Evolutionary conservation across 257 asterid species (phyloP).

Genomic region (Primulina huaijiensis): DNA sequence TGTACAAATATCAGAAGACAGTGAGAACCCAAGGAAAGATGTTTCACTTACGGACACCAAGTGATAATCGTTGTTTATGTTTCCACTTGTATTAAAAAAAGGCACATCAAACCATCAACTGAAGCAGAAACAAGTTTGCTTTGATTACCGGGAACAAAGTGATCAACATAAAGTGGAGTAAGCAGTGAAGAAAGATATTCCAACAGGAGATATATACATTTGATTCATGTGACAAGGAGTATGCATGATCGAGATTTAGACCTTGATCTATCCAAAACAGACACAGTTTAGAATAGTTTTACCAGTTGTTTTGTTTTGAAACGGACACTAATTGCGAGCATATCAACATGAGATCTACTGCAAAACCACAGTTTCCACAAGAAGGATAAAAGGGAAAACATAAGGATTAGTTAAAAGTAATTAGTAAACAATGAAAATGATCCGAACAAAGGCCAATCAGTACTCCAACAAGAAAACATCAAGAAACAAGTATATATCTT

Average conservation of each 20-base stretch:
- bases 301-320: slow-evolving; percentile 11
- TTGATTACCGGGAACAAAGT: slow-evolving; percentile 72
- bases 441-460: neutral
- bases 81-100: slow-evolving; percentile 73
- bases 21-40: neutral
- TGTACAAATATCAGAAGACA: slow-evolving; percentile 5
- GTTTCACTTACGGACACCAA: slow-evolving; percentile 64
- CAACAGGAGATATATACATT: neutral
- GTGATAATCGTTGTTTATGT: slow-evolving; percentile 85
- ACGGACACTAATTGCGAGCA: neutral
- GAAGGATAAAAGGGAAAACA: slow-evolving; percentile 12
- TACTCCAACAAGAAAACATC: neutral
- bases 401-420: neutral
- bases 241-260: slow-evolving; percentile 83
- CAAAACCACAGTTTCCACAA: slow-evolving; percentile 22
- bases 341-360: slow-evolving; percentile 49
- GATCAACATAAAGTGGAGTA: slow-evolving; percentile 35
- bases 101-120: slow-evolving; percentile 91
- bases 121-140: slow-evolving; percentile 86
- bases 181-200: too few relatives aligned
- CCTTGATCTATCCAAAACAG: slow-evolving; percentile 45
- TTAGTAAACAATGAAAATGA: neutral
- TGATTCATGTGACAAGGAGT: slow-evolving; percentile 74
- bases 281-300: slow-evolving; percentile 21
- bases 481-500: neutral